Evolutionary conservation across 1,139 yeast species (phyloP), one percentile per base, ranked within the genome.

Genomic region (Yamadazyma sp.): DNA sequence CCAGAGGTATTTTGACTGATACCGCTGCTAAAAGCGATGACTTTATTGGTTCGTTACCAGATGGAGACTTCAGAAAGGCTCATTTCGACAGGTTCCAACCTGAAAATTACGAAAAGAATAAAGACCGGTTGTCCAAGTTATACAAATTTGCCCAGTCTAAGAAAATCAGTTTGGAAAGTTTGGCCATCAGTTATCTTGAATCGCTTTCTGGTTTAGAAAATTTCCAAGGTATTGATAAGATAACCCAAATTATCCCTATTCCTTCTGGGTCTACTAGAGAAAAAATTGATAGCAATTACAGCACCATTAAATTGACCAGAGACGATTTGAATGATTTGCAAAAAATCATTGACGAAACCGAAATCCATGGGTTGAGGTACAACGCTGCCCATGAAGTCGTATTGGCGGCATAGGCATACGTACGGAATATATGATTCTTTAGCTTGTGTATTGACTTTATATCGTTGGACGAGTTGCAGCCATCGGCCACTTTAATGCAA

Each of bases 1-100:
- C 87, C 11, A 71, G 86, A 51, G 96, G 96, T 0, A 61, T 80
- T 42, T 70, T 88, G 43, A 81, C 92, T 6, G 92, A 91, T 41
- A 47, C 48, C 34, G 52, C 66, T 12, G 72, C 78, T 41, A 73
- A 64, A 31, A 54, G 70, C 8, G 65, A 64, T 11, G 38, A 42
- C 17, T 42, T 31, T 17, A 16, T 39, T 10, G 28, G 23, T n/a
- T 17, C 43, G 2, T 20, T 42, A 31, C 17, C 20, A 2, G 35
- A 36, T 8, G 20, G n/a, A 12, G 92, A 83, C 53, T 45, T 78
- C 42, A 72, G 87, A 47, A 24, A 24, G 26, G 50, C 48, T 11
- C 45, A 47, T 33, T 55, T 79, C 30, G 89, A 79, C 41, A 74
- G 84, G 49, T 85, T 85, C 63, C 57, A 61, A 7, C 77, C 70